These are phyloP conservation scores for Pinus taeda DNA, from an alignment of 75 land plant species.

Conservation along the genomic window DNA sequence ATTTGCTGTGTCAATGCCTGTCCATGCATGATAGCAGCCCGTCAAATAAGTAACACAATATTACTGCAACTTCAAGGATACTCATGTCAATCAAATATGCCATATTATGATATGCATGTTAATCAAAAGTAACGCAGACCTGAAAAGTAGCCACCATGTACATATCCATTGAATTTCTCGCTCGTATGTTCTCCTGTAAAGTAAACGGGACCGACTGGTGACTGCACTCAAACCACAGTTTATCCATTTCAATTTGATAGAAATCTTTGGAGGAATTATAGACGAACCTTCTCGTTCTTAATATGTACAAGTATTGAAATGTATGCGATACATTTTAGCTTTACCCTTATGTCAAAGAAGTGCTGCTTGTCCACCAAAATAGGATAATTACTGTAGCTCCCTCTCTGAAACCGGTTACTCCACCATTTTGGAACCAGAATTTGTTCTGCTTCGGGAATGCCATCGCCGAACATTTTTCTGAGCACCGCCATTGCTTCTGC, in stretches of 20 bases:
- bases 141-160: slow-evolving; percentile 57
- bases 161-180: slow-evolving; percentile 56
- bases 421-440: slow-evolving; percentile 67
- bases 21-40: no score
- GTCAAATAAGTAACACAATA: no score
- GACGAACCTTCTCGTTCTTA: no score
- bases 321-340: no score
- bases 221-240: slow-evolving; percentile 17
- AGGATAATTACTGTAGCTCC: slow-evolving; percentile 65
- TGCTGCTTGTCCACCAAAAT: slow-evolving; percentile 5
- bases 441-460: slow-evolving; percentile 45
- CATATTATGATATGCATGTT: no score
- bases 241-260: not conserved
- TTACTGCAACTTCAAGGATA: no score
- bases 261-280: no score
- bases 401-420: slow-evolving; percentile 36
- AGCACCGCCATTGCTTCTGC: slow-evolving; percentile 60
- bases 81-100: no score
- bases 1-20: no score
- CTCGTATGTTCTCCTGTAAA: slow-evolving; percentile 71
- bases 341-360: slow-evolving; percentile 2
- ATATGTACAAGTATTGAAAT: no score
- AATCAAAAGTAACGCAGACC: slow-evolving; percentile 10
- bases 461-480: slow-evolving; percentile 50
- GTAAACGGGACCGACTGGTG: slow-evolving; percentile 51